These are phyloP conservation scores for Juncus inflexus DNA, from an alignment of 176 grass and related monocot genomes.

Conservation along the genomic window DNA sequence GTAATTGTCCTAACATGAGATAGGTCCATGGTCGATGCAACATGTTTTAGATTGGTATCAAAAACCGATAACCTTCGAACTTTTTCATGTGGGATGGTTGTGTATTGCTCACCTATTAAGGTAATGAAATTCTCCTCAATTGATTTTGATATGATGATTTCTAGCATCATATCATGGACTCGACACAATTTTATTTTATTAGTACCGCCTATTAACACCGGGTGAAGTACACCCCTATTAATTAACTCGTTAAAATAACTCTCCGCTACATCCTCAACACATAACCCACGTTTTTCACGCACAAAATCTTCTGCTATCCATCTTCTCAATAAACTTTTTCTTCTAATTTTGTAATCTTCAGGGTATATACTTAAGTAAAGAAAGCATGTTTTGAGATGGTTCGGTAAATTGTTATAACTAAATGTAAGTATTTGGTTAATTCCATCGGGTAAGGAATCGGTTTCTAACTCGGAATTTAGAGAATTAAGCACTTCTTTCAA, in stretches of 20 bases:
- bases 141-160: conserved; percentile 38
- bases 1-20: conserved; percentile 35
- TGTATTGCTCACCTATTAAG: conserved; percentile 21
- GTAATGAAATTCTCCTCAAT: conserved; percentile 39
- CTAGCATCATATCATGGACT: conserved; percentile 38
- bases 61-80: conserved; percentile 34
- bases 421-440: conserved; percentile 38
- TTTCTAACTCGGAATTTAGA: neutral
- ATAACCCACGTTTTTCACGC: neutral
- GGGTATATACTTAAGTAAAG: conserved; percentile 41
- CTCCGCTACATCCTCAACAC: conserved; percentile 19
- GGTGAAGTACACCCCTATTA: conserved; percentile 27
- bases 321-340: conserved; percentile 26
- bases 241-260: conserved; percentile 36
- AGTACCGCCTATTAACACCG: conserved; percentile 15
- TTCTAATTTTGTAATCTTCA: conserved; percentile 21
- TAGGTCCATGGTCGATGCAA: neutral
- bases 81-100: neutral
- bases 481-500: conserved; percentile 30
- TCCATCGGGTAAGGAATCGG: neutral
- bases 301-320: conserved; percentile 43
- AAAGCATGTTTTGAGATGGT: conserved; percentile 33
- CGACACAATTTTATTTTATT: conserved; percentile 3
- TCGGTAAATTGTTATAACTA: conserved; percentile 33
- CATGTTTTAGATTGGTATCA: conserved; percentile 3